Base-by-base conservation (phyloP, 2,329 filamentous ascomycete genomes). In the Sodiomyces alkalinus region DNA sequence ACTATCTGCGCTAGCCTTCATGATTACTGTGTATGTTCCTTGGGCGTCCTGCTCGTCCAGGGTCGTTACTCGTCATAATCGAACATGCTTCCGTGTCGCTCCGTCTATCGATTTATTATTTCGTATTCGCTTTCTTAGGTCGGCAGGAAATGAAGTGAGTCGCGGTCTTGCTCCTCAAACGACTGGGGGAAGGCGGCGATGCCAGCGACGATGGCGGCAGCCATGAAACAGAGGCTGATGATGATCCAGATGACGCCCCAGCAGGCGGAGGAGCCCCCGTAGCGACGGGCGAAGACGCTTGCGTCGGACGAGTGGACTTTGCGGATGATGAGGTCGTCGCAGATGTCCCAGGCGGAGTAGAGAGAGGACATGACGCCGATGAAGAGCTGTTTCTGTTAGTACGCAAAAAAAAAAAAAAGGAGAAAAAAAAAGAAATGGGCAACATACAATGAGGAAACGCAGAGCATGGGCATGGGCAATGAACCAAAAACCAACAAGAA, bases 331-430 rank as follows among this genome's bases (percentile, higher is more conserved):
- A 86, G 58, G 40, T 87, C 80, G 44, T 87, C 80, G 50, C 78
- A 85, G 40, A 86, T 86, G 56, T 86, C 80, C 80, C 80, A 86
- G 5, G 80, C 78, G 38, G 74, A 80, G 51, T 86, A 86, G 1
- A 86, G 63, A 2, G 72, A 75, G 6, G 72, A 79, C 80, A 86
- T 85, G 41, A 85, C 79, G 22, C 80, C 80, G 35, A 86, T 82
- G 43, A 86, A 86, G 17, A 86, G 62, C 56, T 70, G 34, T 12
- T n/a, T 3, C 14, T n/a, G 4, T 33, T 33, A 29, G 28, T 19
- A 17, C 14, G 2, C 17, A 19, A 17, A n/a, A 16, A 13, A 11
- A 11, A 14, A 7, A 3, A 9, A 20, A 14, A 5, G 5, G 7
- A 18, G 3, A 7, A 6, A 8, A 17, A 27, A 43, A 39, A 3